Evolutionary conservation across 2,329 filamentous ascomycete genomes (phyloP).

Genomic region (Ceratocystis colombiana): DNA sequence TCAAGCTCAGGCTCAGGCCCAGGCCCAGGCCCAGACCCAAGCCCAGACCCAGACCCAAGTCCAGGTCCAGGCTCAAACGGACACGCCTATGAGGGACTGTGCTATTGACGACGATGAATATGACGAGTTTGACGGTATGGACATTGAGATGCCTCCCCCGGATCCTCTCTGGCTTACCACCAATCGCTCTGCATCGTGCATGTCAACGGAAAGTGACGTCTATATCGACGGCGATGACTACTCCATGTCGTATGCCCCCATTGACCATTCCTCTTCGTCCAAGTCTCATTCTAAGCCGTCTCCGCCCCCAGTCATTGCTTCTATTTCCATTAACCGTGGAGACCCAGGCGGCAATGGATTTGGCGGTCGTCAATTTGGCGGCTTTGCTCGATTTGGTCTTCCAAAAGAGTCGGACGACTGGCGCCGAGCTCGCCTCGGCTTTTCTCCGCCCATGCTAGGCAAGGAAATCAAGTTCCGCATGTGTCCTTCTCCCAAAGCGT

Average conservation of each 20-base stretch:
- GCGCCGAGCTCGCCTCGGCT: constrained; percentile 38
- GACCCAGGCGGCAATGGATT: background rate
- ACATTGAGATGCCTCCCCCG: constrained; percentile 30
- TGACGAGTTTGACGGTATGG: constrained; percentile 28
- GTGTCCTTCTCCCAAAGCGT: constrained; percentile 73
- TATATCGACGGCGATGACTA: constrained; percentile 29
- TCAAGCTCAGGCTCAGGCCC: constrained; percentile 24
- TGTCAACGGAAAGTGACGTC: constrained; percentile 19
- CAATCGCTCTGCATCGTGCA: constrained; percentile 15
- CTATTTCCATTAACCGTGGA: background rate
- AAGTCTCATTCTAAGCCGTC: background rate
- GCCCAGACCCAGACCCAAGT: too few species aligned
- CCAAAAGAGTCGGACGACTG: constrained; percentile 18
- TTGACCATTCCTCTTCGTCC: constrained; percentile 21
- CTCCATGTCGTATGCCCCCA: constrained; percentile 32
- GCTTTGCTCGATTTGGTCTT: constrained; percentile 16
- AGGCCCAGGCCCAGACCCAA: too few species aligned
- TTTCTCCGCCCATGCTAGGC: constrained; percentile 80
- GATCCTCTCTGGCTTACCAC: constrained; percentile 33
- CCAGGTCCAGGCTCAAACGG: constrained; percentile 31
- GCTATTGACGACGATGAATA: constrained; percentile 21
- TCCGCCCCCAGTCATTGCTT: background rate
- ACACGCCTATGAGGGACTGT: constrained; percentile 29
- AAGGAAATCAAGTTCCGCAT: constrained; percentile 67
- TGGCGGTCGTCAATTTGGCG: constrained; percentile 14